Base-by-base conservation (phyloP, 139 green algal genomes). In the Spirogloea muscicola region DNA sequence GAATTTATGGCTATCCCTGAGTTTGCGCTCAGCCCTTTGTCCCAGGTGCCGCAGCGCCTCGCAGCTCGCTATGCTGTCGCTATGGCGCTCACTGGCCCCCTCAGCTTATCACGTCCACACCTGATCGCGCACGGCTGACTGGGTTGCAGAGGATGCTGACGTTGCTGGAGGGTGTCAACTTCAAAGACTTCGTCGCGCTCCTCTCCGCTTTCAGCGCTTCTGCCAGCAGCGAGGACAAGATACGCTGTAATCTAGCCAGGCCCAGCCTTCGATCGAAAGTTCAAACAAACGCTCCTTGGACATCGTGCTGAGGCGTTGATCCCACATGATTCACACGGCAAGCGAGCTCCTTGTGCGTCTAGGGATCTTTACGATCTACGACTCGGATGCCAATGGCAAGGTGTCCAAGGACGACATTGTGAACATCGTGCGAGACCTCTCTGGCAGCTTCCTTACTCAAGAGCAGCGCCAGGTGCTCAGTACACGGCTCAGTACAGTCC, bases 21-120 rank as follows among this genome's bases (percentile, higher is more conserved):
- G 80, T 89, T 98, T 1, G 91, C 87, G 66, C 96, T 98, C 82
- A 97, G 96, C 82, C 93, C 93, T 0, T 59, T 98, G 3, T 86
- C 88, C 10, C 64, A 77, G 43, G 74, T 81, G n/a, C 7, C 9
- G 6, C 18, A n/a, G n/a, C n/a, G n/a, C n/a, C n/a, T n/a, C n/a
- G n/a, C n/a, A n/a, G n/a, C n/a, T n/a, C n/a, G n/a, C n/a, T n/a
- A n/a, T n/a, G n/a, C n/a, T n/a, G 7, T 39, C 52, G 7, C 52
- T 62, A 9, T 39, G 31, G 38, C 52, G 38, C 52, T 33, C 52
- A 7, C 52, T 62, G 31, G 5, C 52, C 40, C 52, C 40, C 52
- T 62, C 52, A 43, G 31, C 40, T 33, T 39, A 31, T 5, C 9
- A 6, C 6, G 7, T 33, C 40, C 52, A 43, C 52, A 38, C 52